Evolutionary conservation across 805 yeast genomes (phyloP).

Genomic region (Teunomyces gatunensis): DNA sequence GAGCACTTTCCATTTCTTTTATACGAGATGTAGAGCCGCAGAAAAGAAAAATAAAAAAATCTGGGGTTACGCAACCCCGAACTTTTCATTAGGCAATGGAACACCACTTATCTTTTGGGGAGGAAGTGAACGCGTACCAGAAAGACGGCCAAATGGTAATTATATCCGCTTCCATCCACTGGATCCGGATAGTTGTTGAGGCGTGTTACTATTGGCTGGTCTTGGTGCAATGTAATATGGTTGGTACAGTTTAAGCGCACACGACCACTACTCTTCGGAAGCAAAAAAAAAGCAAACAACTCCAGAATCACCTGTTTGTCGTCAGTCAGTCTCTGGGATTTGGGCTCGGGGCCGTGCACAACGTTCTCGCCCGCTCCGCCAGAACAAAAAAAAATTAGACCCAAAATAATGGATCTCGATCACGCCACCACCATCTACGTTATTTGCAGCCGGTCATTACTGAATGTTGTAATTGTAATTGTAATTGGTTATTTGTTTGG

Average conservation of each 20-base stretch:
- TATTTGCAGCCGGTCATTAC: not conserved
- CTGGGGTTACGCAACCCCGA: constrained; percentile 1
- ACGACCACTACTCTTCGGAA: not conserved
- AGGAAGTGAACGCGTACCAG: too few species aligned
- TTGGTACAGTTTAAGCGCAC: not conserved
- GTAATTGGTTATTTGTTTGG: too few species aligned
- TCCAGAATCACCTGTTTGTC: not conserved
- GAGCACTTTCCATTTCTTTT: not conserved
- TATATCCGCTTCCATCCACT: too few species aligned
- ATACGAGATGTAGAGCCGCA: not conserved
- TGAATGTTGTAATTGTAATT: too few species aligned
- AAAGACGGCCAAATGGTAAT: too few species aligned
- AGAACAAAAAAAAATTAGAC: not conserved
- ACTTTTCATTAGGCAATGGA: not conserved
- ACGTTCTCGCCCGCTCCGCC: not conserved
- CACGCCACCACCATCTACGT: not conserved
- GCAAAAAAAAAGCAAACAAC: not conserved
- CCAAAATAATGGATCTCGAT: not conserved
- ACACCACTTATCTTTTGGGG: too few species aligned
- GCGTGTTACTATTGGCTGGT: too few species aligned
- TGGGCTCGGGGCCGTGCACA: too few species aligned
- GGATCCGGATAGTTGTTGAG: too few species aligned
- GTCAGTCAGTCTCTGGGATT: too few species aligned
- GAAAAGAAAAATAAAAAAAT: not conserved
- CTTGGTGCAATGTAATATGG: too few species aligned